Evolutionary conservation across 345 rosid genomes (phyloP).

Genomic region (Euclidium syriacum): DNA sequence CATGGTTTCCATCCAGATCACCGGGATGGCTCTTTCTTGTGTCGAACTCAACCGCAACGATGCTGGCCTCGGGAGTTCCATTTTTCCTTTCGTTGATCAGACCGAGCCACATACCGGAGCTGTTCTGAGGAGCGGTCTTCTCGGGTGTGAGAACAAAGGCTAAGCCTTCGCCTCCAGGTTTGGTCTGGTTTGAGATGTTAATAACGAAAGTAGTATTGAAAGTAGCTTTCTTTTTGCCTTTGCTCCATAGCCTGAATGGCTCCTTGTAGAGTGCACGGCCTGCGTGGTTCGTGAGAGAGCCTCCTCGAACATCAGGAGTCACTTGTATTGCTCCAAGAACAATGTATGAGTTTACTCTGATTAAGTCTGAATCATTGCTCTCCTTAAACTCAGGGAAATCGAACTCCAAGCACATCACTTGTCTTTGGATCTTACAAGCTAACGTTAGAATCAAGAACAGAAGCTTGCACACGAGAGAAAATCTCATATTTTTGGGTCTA

Average conservation of each 20-base stretch:
- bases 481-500: constrained; percentile 1
- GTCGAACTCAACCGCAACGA: constrained; percentile 70
- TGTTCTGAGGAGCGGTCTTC: constrained; percentile 25
- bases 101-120: constrained; percentile 67
- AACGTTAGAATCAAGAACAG: constrained; percentile 7
- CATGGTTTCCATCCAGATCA: constrained; percentile 64
- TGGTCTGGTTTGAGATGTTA: constrained; percentile 36
- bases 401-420: constrained; percentile 30
- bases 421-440: constrained; percentile 17
- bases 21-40: constrained; percentile 43
- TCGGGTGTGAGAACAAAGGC: constrained; percentile 49
- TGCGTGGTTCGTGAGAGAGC: constrained; percentile 7
- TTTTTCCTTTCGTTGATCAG: constrained; percentile 39
- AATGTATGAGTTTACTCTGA: neutral
- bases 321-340: constrained; percentile 47
- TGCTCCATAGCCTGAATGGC: constrained; percentile 43
- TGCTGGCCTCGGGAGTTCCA: constrained; percentile 18
- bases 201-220: constrained; percentile 58
- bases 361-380: neutral
- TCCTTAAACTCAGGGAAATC: constrained; percentile 28
- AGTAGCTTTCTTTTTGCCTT: constrained; percentile 17
- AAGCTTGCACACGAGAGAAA: constrained; percentile 12
- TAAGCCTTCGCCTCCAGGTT: constrained; percentile 64
- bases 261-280: constrained; percentile 40
- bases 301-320: constrained; percentile 39